Base-by-base conservation (phyloP, 768 basidiomycete species). In the Rhizopogon vinicolor region DNA sequence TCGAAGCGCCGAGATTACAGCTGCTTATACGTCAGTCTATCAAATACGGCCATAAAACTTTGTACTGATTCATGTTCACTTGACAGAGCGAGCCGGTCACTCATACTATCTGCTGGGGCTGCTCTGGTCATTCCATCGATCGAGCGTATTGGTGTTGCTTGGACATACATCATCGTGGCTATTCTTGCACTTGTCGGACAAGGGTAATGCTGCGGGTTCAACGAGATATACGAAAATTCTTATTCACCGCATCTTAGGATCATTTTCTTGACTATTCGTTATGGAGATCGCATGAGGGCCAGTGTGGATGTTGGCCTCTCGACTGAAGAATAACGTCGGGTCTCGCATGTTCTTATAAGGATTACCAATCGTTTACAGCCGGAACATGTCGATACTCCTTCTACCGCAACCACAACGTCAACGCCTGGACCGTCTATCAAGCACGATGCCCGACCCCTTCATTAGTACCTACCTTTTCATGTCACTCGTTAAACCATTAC, bases 281-380 rank as follows among this genome's bases (percentile, higher is more conserved):
- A 86, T 42, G 86, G 85, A 3, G 75, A 76, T 29, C 70, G 73
- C 52, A 77, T 88, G 73, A 74, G 86, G 41, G 77, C 75, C 0
- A 82, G 78, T 72, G 68, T 77, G 6, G 80, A 87, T 59, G 68
- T 85, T 7, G 84, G 79, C 2, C 85, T 76, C 60, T 79, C 83
- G 1, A 78, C 75, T 25, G 3, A 4, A 25, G 25, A 25, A 25
- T 25, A 25, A 25, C 3, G 25, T 25, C 4, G 25, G 25, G 3
- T 25, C 3, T 25, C 4, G 4, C 5, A 25, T 25, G 25, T 25
- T 25, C 22, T 22, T 22, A 2, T 22, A 22, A 22, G 22, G 22
- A 22, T 22, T 22, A 22, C 22, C 22, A 22, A 22, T 22, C 22
- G 2, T 22, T 22, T 22, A 22, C 22, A 22, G 22, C 22, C 22